These are phyloP conservation scores for Azolla pinnata DNA, from an alignment of 75 land plant species.

Conservation along the genomic window DNA sequence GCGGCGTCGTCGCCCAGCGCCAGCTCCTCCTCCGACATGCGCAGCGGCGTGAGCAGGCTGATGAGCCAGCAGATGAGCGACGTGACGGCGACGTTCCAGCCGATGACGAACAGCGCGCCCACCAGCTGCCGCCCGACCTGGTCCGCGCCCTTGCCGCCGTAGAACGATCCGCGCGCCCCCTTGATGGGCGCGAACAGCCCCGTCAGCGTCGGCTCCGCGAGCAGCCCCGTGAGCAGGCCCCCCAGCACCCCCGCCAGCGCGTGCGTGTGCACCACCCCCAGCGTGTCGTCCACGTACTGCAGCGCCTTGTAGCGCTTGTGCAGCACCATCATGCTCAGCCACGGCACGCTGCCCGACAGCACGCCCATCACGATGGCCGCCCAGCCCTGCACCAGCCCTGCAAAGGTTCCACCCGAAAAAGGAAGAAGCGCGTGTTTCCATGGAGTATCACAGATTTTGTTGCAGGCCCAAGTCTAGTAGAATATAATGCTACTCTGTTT, in stretches of 20 bases:
- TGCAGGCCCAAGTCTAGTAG: too few species aligned
- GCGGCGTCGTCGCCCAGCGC: slow-evolving; percentile 44
- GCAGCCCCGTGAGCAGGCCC: slow-evolving; percentile 34
- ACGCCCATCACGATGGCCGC: slow-evolving; percentile 30
- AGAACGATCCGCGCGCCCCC: slow-evolving; percentile 13
- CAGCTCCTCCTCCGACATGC: slow-evolving; percentile 51
- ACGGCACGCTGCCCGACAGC: slow-evolving; percentile 30
- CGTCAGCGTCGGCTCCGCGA: slow-evolving; percentile 29
- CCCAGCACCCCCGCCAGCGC: slow-evolving; percentile 32
- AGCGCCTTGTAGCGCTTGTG: slow-evolving; percentile 13
- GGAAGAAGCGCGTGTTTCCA: too few species aligned
- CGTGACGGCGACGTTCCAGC: slow-evolving; percentile 28
- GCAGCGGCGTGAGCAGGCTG: slow-evolving; percentile 29
- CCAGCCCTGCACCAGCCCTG: slow-evolving; percentile 35
- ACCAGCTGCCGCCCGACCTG: slow-evolving; percentile 40
- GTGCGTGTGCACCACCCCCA: slow-evolving; percentile 38
- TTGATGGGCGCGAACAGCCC: slow-evolving; percentile 14
- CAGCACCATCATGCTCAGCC: slow-evolving; percentile 37
- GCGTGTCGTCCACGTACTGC: slow-evolving; percentile 27
- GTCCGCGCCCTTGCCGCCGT: slow-evolving; percentile 22
- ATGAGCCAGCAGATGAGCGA: slow-evolving; percentile 24
- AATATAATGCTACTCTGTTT: too few species aligned
- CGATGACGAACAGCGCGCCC: slow-evolving; percentile 30
- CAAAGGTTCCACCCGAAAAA: neutral
- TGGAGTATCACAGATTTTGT: too few species aligned